Conservation (phyloP, 1,284 basidiomycete species). For the Pterula multifida region DNA sequence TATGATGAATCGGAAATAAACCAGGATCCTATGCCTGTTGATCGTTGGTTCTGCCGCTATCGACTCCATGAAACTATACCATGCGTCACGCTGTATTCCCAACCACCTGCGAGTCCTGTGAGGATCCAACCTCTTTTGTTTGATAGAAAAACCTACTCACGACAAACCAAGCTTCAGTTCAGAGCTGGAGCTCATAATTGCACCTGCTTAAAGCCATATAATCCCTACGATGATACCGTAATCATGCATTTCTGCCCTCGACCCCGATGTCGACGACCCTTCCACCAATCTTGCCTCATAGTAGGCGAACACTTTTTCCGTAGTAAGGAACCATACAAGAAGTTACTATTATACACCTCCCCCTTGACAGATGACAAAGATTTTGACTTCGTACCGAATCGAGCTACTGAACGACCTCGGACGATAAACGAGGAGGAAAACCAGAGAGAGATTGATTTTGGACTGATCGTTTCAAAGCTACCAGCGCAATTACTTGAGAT, state of each 20-base stretch:
- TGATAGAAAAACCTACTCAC: background rate
- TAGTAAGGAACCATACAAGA: slow-evolving; percentile 10
- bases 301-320: slow-evolving; percentile 17
- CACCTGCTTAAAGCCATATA: slow-evolving; percentile 28
- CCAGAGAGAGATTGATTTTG: slow-evolving; percentile 1
- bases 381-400: slow-evolving; percentile 13
- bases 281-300: slow-evolving; percentile 30
- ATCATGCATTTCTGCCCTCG: slow-evolving; percentile 42
- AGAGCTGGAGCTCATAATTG: slow-evolving; percentile 23
- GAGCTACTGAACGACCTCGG: slow-evolving; percentile 12
- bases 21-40: slow-evolving; percentile 22
- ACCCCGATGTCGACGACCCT: slow-evolving; percentile 27
- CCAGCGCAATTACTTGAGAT: slow-evolving; percentile 22
- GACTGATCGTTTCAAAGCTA: slow-evolving; percentile 15
- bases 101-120: background rate
- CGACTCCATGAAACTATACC: slow-evolving; percentile 21
- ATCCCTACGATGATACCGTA: slow-evolving; percentile 20
- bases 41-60: slow-evolving; percentile 30
- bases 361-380: slow-evolving; percentile 20
- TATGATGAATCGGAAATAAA: slow-evolving; percentile 21
- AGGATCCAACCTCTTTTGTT: background rate
- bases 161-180: slow-evolving; percentile 16
- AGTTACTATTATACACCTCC: slow-evolving; percentile 18
- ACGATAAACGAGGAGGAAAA: background rate
- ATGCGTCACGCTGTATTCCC: slow-evolving; percentile 13